Conservation (phyloP, 805 yeast species). For the Yamadazyma tumulicola region DNA sequence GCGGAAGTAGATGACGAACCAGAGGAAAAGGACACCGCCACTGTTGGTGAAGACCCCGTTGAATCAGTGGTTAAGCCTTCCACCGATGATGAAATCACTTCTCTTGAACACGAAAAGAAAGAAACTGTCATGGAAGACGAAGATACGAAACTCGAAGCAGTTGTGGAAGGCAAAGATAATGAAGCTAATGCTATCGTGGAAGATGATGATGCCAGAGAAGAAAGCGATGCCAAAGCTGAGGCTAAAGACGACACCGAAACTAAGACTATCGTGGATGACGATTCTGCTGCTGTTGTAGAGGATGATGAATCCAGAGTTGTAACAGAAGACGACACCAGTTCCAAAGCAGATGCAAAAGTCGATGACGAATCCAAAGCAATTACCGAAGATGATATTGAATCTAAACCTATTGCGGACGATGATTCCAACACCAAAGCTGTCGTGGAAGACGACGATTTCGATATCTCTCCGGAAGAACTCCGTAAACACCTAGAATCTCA, state of each 20-base stretch:
- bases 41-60: no score
- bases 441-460: conserved; percentile 23
- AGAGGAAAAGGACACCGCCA: conserved; percentile 1
- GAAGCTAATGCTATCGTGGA: neutral
- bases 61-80: no score
- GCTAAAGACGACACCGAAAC: neutral
- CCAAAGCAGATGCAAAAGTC: conserved; percentile 3
- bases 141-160: neutral
- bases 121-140: neutral
- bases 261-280: neutral
- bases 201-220: no score
- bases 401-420: neutral
- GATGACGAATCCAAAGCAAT: neutral
- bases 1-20: neutral
- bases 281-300: neutral
- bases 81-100: no score
- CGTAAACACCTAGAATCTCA: conserved; percentile 41
- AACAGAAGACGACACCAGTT: neutral
- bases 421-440: conserved; percentile 1
- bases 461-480: conserved; percentile 39
- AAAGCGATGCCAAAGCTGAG: no score
- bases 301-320: conserved; percentile 1
- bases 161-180: neutral
- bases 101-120: no score
- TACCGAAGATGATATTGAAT: conserved; percentile 8